phyloP scores from a whole-genome alignment of 2,329 filamentous ascomycete genomes.

The Cladosporium sp. region DNA sequence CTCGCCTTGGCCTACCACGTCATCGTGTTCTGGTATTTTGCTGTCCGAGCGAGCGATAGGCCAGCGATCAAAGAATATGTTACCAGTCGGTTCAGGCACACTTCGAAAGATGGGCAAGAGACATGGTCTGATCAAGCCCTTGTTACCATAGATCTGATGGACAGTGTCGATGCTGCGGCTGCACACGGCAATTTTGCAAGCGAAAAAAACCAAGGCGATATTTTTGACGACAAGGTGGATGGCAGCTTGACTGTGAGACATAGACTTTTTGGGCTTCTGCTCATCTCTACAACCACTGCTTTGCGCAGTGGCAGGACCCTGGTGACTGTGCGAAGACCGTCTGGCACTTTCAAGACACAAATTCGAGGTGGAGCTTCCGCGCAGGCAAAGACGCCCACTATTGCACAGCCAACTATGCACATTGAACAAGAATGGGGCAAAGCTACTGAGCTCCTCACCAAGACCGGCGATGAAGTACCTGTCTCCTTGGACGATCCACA shows the following conservation, averaged over 20 bases:
- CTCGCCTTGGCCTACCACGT: conserved; percentile 92
- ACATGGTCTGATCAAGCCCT: conserved; percentile 86
- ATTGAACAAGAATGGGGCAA: conserved; percentile 5
- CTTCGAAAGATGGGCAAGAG: conserved; percentile 68
- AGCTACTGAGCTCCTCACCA: neutral
- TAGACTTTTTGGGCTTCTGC: conserved; percentile 70
- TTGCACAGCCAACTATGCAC: conserved; percentile 9
- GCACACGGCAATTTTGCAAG: neutral
- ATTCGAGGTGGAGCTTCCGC: conserved; percentile 6
- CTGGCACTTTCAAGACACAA: conserved; percentile 21
- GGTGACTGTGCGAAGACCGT: conserved; percentile 30
- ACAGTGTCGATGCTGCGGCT: conserved; percentile 28
- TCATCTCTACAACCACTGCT: conserved; percentile 70
- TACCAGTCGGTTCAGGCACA: conserved; percentile 73
- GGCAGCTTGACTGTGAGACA: conserved; percentile 63
- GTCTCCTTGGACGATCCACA: conserved; percentile 25
- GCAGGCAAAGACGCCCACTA: conserved; percentile 2
- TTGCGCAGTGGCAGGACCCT: conserved; percentile 33
- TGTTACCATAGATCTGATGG: conserved; percentile 78
- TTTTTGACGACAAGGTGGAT: conserved; percentile 60
- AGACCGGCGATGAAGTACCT: conserved; percentile 21
- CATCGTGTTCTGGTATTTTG: conserved; percentile 95
- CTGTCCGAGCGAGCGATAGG: conserved; percentile 78
- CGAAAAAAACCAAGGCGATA: conserved; percentile 1
- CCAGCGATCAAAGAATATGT: conserved; percentile 86